Evolutionary conservation across 345 rosid species (phyloP), one percentile per base, ranked within the genome.

Genomic region (Psidium friedrichsthalianum): DNA sequence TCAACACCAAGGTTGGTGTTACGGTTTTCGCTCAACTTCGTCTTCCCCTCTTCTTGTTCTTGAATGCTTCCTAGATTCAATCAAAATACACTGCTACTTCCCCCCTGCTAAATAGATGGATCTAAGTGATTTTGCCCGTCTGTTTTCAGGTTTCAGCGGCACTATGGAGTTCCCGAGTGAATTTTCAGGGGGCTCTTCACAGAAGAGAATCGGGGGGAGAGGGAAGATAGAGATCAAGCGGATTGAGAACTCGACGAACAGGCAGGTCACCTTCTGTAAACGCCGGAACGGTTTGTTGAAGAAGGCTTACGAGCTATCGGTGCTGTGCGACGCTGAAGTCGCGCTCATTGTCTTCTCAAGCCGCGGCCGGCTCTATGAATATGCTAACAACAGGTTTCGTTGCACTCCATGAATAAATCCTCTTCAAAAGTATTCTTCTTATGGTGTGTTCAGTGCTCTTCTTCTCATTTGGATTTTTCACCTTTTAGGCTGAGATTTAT

Each of bases 301-400:
- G 93, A 95, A 95, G 86, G 98, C 97, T 81, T 95, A 94, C 59
- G 97, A 95, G 88, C 87, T 95, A 83, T 95, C 98, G 82, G 98
- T 94, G 27, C 88, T 95, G 64, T 94, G 97, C 84, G 98, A 95
- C 29, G 97, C 97, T 81, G 97, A 95, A 85, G 94, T 95, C 24
- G 93, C 97, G 86, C 97, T 95, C 82, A 84, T 95, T 76, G 90
- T 95, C 92, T 95, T 95, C 93, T 94, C 97, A 49, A 93, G 84
- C 92, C 95, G 97, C 7, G 98, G 97, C 84, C 95, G 97, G n/a
- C 97, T 95, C 91, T 95, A 95, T 57, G 98, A 95, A 82, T 94
- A 95, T 64, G 93, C 98, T 85, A 94, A 95, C 85, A 91, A 92
- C 96, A 95, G 97, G 98, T 82, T 2, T 47, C 21, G 21, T 51